Base-by-base conservation (phyloP, 768 basidiomycete genomes). In the Coprinellus aureogranulatus region DNA sequence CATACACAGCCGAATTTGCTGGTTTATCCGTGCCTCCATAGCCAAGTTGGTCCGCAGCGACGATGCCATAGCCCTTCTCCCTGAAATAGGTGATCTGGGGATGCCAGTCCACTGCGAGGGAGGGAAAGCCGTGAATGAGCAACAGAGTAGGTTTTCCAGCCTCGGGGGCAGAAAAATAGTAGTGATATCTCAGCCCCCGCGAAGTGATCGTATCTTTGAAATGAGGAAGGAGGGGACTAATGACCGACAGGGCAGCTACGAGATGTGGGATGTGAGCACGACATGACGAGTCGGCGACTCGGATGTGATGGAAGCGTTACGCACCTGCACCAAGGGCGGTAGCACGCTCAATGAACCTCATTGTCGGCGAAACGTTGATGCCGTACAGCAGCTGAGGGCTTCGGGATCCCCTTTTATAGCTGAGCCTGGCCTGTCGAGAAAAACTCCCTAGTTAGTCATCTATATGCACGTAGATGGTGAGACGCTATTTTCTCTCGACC, bases 21-120 rank as follows among this genome's bases (percentile, higher is more conserved):
- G 82, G 81, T 58, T 81, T 80, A 60, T 72, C 72, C 9, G 81
- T 81, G 1, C 73, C 74, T 9, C 81, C 83, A 55, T 80, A 83
- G 4, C 82, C 82, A 27, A 83, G 74, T 70, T 80, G 72, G 61
- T 83, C 81, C 1, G 79, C 81, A 1, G 72, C 77, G 51, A 84
- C 65, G 47, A 84, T 58, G 4, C 77, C 74, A 61, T 79, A 81
- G 10, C 79, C 78, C 39, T 65, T 59, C 9, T 60, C 62, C 30
- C 65, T 55, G 65, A 80, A 77, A 58, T 69, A 74, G 9, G 63
- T 54, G n/a, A 77, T 68, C 61, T 78, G 75, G 39, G 72, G 62
- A 30, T 66, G 65, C 79, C 79, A 81, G 55, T 74, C 72, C 51
- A 66, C 62, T 0, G 77, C 70, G n/a, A 72, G 70, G 46, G 66